These are phyloP conservation scores for Immersiella caudata DNA, from an alignment of 495 filamentous ascomycete genomes.

Conservation along the genomic window DNA sequence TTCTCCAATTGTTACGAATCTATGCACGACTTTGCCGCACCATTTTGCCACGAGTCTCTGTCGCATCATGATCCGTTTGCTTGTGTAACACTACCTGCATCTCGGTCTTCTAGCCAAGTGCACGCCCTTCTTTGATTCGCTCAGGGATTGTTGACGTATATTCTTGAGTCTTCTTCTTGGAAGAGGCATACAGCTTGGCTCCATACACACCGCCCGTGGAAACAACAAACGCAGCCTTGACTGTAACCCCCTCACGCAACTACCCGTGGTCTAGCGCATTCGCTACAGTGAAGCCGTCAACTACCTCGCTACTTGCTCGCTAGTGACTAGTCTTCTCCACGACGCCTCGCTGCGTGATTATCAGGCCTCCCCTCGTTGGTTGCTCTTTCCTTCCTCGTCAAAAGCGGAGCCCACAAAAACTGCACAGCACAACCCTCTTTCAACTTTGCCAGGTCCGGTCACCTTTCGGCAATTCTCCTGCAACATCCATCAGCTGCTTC, in stretches of 20 bases:
- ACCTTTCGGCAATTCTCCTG: too few species aligned
- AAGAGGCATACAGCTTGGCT: too few species aligned
- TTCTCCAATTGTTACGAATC: too few species aligned
- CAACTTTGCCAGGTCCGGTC: too few species aligned
- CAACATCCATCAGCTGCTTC: too few species aligned
- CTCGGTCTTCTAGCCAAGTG: background rate
- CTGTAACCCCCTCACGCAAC: too few species aligned
- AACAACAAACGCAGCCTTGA: too few species aligned
- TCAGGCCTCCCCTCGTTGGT: background rate
- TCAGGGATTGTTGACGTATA: background rate
- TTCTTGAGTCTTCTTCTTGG: background rate
- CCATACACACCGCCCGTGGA: too few species aligned
- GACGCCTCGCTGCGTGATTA: background rate
- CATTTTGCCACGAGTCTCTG: too few species aligned
- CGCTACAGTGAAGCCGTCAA: background rate
- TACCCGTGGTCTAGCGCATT: background rate
- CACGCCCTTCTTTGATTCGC: background rate
- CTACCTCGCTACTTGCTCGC: background rate
- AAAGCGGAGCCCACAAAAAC: background rate
- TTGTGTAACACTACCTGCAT: background rate
- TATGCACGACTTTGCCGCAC: too few species aligned
- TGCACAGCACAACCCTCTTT: background rate
- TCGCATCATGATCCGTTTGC: conserved; percentile 10
- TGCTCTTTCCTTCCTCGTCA: background rate
- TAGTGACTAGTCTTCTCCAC: background rate